Evolutionary conservation across 768 basidiomycete genomes (phyloP), one percentile per base, ranked within the genome.

Genomic region (Boletus rubescentipes): DNA sequence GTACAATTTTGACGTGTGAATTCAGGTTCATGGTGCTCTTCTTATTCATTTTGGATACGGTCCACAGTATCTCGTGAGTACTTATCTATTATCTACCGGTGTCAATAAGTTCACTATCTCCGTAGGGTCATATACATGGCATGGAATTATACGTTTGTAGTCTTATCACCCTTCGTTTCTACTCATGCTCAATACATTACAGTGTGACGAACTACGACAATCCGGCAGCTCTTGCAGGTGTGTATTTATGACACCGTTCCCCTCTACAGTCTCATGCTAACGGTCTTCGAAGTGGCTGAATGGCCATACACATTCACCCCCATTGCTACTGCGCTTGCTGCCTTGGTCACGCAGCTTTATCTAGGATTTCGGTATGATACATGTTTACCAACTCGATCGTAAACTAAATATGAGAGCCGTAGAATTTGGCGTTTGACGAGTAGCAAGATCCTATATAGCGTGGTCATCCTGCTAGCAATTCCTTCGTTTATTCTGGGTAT

Each of bases 301-400:
- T 82, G 80, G 79, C 77, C 75, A 2, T 78, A 80, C 43, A 75
- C 78, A 1, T 79, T 82, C 51, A 82, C 79, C 0, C 77, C 81
- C 3, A 65, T 74, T 16, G 77, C 74, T 10, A 79, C 75, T 6
- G 68, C 77, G 0, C 61, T 79, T 6, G 74, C 77, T n/a, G 80
- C 80, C 0, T 63, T 81, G 23, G 67, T 81, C 15, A 79, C 80
- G 1, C 81, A 83, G 57, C 45, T 67, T 23, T 82, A 80, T 66
- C 67, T 82, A 21, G 74, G 71, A 0, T 71, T 76, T 58, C 75
- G 80, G 79, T 74, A 47, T 51, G 18, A 26, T 53, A 15, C 11
- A 20, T 1, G 30, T 29, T 23, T 14, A 12, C 30, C 4, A 18
- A 8, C 18, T 6, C 4, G 4, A 31, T 18, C 20, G 3, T 18